Evolutionary conservation across 257 asterid species (phyloP).

Genomic region (Petrea volubilis): DNA sequence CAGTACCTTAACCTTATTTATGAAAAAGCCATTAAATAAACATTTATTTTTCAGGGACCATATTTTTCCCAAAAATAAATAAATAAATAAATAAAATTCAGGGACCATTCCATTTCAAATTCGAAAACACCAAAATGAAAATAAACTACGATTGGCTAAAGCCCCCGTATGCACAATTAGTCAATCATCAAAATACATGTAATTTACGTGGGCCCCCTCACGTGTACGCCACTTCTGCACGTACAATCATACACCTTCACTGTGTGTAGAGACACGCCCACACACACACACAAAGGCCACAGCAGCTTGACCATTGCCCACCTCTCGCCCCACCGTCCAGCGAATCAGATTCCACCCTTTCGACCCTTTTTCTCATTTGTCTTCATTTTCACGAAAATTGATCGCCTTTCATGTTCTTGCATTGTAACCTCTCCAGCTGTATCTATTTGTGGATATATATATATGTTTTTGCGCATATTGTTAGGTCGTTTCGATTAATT

Average conservation of each 20-base stretch:
- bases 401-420: background rate
- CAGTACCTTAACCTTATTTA: too few relatives aligned
- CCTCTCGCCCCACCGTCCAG: constrained; percentile 9
- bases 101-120: too few relatives aligned
- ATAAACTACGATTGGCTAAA: background rate
- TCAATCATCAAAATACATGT: constrained; percentile 7
- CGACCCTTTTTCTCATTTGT: background rate
- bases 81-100: too few relatives aligned
- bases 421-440: background rate
- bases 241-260: constrained; percentile 21
- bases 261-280: constrained; percentile 17
- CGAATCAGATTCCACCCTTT: constrained; percentile 41
- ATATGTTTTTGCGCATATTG: background rate
- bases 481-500: constrained; percentile 26
- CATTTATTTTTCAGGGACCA: too few relatives aligned
- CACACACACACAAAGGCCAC: background rate
- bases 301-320: constrained; percentile 34
- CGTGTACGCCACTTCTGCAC: constrained; percentile 7
- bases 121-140: too few relatives aligned
- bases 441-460: background rate
- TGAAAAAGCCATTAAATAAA: too few relatives aligned
- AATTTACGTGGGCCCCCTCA: constrained; percentile 8
- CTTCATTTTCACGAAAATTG: background rate
- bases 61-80: too few relatives aligned
- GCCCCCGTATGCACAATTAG: background rate